Evolutionary conservation across 805 yeast species (phyloP).

Genomic region (Ogataea haglerorum): DNA sequence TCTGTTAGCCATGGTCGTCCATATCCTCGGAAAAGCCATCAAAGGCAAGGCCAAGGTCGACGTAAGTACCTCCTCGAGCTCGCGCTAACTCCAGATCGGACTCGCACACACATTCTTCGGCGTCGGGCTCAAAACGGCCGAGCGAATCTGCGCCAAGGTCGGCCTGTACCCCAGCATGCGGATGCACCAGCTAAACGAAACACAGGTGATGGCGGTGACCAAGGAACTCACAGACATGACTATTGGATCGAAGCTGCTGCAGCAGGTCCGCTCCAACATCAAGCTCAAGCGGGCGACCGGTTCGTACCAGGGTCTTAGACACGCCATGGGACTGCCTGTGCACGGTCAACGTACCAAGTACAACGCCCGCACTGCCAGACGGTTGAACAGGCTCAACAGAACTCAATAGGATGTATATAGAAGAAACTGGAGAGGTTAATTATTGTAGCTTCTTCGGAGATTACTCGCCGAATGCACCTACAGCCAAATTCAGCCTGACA

Average conservation of each 20-base stretch:
- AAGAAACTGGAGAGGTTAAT: not conserved
- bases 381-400: constrained; percentile 74
- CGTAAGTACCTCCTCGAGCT: constrained; percentile 22
- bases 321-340: constrained; percentile 77
- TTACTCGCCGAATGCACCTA: no score
- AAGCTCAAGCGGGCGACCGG: constrained; percentile 76
- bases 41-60: constrained; percentile 37
- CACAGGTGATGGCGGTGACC: constrained; percentile 79
- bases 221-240: constrained; percentile 82
- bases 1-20: constrained; percentile 42
- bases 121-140: constrained; percentile 72
- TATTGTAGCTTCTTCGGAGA: no score
- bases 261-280: constrained; percentile 74
- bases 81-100: constrained; percentile 40
- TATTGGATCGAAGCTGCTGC: constrained; percentile 76
- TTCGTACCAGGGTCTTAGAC: constrained; percentile 85
- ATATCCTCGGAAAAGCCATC: constrained; percentile 49
- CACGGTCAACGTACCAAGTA: constrained; percentile 90
- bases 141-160: constrained; percentile 74
- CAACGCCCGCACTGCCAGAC: constrained; percentile 86
- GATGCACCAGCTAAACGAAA: constrained; percentile 88
- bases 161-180: constrained; percentile 93
- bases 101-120: constrained; percentile 83
- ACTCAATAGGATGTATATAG: constrained; percentile 6
- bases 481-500: not conserved